A percentile compares a stretch with the other conserved stretches of the same genome.
Conservation (phyloP, 495 filamentous ascomycete species). For the Penicillium cosmopolitanum region DNA sequence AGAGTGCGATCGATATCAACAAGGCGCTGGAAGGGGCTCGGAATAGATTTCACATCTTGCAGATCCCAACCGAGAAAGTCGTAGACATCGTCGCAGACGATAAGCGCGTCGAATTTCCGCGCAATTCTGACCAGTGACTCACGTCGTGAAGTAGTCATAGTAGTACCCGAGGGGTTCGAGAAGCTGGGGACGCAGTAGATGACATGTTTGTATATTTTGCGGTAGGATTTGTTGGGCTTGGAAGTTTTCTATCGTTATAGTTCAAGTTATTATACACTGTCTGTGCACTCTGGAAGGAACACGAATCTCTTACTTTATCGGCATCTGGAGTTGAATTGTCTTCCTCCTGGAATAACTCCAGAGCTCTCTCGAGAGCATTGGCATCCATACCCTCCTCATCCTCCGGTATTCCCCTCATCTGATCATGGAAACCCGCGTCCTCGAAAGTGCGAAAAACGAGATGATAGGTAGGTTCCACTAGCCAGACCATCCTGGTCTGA, state of each 20-base stretch:
- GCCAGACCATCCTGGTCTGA: slow-evolving; percentile 66
- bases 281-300: too few species aligned
- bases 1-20: slow-evolving; percentile 65
- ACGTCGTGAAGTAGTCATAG: slow-evolving; percentile 57
- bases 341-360: slow-evolving; percentile 15
- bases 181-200: slow-evolving; percentile 75
- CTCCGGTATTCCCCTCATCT: slow-evolving; percentile 61
- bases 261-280: neutral
- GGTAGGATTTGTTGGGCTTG: slow-evolving; percentile 39
- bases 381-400: slow-evolving; percentile 68
- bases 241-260: neutral
- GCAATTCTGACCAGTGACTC: slow-evolving; percentile 60
- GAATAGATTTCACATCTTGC: slow-evolving; percentile 12
- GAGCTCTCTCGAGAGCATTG: slow-evolving; percentile 33
- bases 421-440: slow-evolving; percentile 59
- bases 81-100: slow-evolving; percentile 77
- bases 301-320: neutral
- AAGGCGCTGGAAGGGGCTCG: slow-evolving; percentile 55
- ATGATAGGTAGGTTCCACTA: slow-evolving; percentile 69
- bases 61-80: slow-evolving; percentile 67
- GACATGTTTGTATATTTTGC: slow-evolving; percentile 68
- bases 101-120: slow-evolving; percentile 63
- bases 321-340: neutral
- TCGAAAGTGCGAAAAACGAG: slow-evolving; percentile 69
- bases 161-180: slow-evolving; percentile 68